These are phyloP conservation scores for Alternaria arborescens DNA, from an alignment of 2,329 filamentous ascomycete species.

Conservation along the genomic window DNA sequence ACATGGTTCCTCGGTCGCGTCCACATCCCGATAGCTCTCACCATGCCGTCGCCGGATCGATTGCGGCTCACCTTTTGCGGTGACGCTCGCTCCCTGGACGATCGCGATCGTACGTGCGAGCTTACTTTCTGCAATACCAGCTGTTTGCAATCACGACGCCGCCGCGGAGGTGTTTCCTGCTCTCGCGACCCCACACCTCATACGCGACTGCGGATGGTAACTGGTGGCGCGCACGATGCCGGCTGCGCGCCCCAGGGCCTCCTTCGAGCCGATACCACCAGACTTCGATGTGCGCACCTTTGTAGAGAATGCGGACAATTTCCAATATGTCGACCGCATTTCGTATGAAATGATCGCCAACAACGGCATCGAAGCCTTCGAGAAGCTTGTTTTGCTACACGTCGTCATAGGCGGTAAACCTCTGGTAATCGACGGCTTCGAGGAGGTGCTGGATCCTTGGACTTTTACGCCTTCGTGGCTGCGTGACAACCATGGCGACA, in stretches of 20 bases:
- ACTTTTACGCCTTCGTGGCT: slow-evolving; percentile 87
- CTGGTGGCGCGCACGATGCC: slow-evolving; percentile 67
- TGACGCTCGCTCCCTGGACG: background rate
- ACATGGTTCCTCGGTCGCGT: slow-evolving; percentile 8
- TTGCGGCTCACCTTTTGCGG: background rate
- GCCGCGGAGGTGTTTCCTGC: slow-evolving; percentile 4
- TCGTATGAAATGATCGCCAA: slow-evolving; percentile 79
- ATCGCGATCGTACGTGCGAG: background rate
- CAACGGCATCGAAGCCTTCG: slow-evolving; percentile 80
- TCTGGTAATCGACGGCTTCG: slow-evolving; percentile 89
- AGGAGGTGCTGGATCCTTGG: slow-evolving; percentile 74
- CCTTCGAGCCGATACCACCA: slow-evolving; percentile 90
- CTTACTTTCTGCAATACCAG: background rate
- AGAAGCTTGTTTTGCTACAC: slow-evolving; percentile 83
- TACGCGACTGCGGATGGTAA: slow-evolving; percentile 22
- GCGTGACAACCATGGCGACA: slow-evolving; percentile 77
- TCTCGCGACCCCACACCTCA: background rate
- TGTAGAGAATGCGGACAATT: slow-evolving; percentile 81
- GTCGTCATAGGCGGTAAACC: slow-evolving; percentile 88
- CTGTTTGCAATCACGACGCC: background rate
- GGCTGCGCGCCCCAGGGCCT: slow-evolving; percentile 79
- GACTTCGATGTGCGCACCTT: slow-evolving; percentile 79
- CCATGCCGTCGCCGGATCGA: background rate
- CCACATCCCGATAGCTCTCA: background rate
- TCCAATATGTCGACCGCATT: slow-evolving; percentile 85